A percentile compares a stretch with the other conserved stretches of the same genome.
Conservation (phyloP, 441 rosid genomes). For the Corymbia calophylla region DNA sequence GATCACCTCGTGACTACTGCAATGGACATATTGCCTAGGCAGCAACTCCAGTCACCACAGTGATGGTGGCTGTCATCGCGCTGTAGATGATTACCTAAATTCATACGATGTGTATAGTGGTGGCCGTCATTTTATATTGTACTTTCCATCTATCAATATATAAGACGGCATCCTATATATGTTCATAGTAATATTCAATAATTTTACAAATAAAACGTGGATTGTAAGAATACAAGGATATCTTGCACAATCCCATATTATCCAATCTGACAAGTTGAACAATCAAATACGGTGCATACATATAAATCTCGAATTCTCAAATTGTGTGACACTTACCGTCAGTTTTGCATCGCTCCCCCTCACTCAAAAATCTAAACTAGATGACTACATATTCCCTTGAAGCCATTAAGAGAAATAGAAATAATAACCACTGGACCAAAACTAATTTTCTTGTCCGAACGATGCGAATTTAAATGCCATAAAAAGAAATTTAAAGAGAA, state of each 20-base stretch:
- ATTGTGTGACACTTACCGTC: background rate
- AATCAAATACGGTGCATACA: background rate
- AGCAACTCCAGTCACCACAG: background rate
- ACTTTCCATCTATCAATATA: background rate
- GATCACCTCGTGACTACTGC: background rate
- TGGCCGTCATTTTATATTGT: background rate
- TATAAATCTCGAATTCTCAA: background rate
- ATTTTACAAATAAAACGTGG: background rate
- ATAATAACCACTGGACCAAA: background rate
- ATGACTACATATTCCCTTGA: conserved; percentile 88
- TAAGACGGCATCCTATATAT: background rate
- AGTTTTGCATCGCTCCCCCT: accelerated
- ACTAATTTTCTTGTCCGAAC: background rate
- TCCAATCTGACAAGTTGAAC: background rate
- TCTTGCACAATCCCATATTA: background rate
- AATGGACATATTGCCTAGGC: background rate
- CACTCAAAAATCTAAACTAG: accelerated
- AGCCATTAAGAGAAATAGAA: background rate
- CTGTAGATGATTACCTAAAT: background rate
- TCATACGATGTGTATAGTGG: background rate
- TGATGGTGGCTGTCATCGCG: background rate
- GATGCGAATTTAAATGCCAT: background rate
- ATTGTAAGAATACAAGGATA: background rate
- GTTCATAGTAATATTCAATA: background rate
- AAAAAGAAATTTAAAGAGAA: too few species aligned